phyloP scores from a whole-genome alignment of 2,329 filamentous ascomycete species.

The Ceratocystis papillata region DNA sequence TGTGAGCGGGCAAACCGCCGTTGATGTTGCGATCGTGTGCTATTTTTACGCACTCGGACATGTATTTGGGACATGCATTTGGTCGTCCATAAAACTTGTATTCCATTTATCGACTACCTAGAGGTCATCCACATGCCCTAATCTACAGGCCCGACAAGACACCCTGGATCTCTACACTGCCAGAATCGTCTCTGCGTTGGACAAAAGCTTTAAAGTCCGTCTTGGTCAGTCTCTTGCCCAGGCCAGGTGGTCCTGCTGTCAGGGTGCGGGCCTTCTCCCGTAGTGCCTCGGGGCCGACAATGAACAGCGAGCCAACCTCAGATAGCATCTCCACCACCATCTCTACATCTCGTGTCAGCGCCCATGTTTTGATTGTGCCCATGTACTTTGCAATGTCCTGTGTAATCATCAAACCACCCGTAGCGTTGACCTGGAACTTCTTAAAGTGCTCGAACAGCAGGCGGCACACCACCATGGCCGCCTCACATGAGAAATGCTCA shows the following conservation, averaged over 20 bases:
- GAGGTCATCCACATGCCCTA: neutral
- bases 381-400: constrained; percentile 95
- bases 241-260: constrained; percentile 34
- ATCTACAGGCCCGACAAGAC: constrained; percentile 55
- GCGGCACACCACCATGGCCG: constrained; percentile 65
- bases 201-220: constrained; percentile 75
- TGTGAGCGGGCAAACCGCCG: neutral
- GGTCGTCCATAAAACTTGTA: neutral
- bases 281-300: constrained; percentile 73
- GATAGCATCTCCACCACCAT: constrained; percentile 71
- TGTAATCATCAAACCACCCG: constrained; percentile 86
- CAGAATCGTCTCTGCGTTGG: constrained; percentile 70
- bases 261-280: constrained; percentile 57
- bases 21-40: neutral
- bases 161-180: constrained; percentile 69
- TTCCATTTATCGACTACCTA: too few relatives aligned
- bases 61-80: too few relatives aligned
- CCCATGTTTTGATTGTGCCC: constrained; percentile 73
- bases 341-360: constrained; percentile 56
- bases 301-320: constrained; percentile 91
- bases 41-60: neutral
- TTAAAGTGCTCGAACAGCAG: constrained; percentile 89
- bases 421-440: constrained; percentile 83
- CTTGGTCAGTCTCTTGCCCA: constrained; percentile 49
- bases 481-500: constrained; percentile 68